A percentile compares a stretch with the other conserved stretches of the same genome.
These are phyloP conservation scores for Pichia terricola DNA, from an alignment of 1,139 yeast genomes.

Conservation along the genomic window DNA sequence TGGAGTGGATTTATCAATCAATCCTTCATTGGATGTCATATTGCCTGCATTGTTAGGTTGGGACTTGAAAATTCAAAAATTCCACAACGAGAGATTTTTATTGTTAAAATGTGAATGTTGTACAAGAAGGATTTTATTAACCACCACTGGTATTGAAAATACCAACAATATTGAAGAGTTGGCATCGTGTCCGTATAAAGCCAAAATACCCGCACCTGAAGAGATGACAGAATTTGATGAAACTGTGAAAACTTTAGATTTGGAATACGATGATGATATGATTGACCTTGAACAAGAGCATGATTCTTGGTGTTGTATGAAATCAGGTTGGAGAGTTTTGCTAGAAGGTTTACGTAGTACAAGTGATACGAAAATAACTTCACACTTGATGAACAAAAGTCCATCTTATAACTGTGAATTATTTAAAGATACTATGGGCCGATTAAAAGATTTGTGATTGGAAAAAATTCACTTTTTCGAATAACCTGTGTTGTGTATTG, in stretches of 20 bases:
- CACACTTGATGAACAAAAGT: neutral
- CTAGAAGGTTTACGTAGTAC: slow-evolving; percentile 10
- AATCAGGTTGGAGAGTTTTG: slow-evolving; percentile 10
- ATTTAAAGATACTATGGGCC: no score
- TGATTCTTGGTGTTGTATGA: slow-evolving; percentile 26
- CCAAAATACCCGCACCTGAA: slow-evolving; percentile 12
- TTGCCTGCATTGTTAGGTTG: slow-evolving; percentile 26
- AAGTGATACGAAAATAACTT: neutral
- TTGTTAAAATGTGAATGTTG: slow-evolving; percentile 26
- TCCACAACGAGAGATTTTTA: slow-evolving; percentile 19
- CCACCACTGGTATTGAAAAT: neutral
- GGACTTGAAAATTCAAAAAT: slow-evolving; percentile 23
- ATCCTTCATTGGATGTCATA: slow-evolving; percentile 8
- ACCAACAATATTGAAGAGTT: slow-evolving; percentile 12
- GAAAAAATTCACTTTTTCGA: no score
- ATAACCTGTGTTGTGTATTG: no score
- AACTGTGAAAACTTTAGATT: neutral
- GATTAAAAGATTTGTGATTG: no score
- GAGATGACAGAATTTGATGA: slow-evolving; percentile 9
- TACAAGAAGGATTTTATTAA: slow-evolving; percentile 25
- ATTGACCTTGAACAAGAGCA: slow-evolving; percentile 26
- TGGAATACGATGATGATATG: slow-evolving; percentile 11
- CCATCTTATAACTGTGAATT: no score
- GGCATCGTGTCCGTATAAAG: slow-evolving; percentile 20
- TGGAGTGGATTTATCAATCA: neutral